Evolutionary conservation across 106 monocot species (phyloP).

Genomic region (Narthecium ossifragum): DNA sequence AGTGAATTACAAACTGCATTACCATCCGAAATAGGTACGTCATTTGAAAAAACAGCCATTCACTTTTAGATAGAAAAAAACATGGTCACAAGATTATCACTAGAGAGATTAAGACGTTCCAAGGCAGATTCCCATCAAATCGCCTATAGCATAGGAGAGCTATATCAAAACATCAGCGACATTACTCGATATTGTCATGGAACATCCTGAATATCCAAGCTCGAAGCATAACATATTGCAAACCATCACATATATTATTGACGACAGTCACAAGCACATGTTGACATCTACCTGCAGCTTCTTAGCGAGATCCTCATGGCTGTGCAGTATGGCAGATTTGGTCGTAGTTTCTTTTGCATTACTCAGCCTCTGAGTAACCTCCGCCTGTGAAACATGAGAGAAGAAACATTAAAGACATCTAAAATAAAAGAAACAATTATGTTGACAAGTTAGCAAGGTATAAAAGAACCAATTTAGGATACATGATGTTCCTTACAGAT

Average conservation of each 20-base stretch:
- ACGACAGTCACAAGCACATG: background rate
- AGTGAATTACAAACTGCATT: background rate
- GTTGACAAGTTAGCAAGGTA: background rate
- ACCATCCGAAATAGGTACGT: background rate
- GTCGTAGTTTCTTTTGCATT: constrained; percentile 59
- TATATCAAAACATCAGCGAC: background rate
- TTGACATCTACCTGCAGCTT: constrained; percentile 53
- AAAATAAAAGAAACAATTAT: background rate
- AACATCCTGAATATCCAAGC: background rate
- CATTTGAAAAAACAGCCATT: background rate
- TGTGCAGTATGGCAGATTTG: constrained; percentile 29
- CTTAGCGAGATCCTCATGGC: constrained; percentile 79
- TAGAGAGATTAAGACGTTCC: too few relatives aligned
- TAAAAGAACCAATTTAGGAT: too few relatives aligned
- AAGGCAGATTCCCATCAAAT: background rate
- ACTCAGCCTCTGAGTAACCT: constrained; percentile 66
- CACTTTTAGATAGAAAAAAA: too few relatives aligned
- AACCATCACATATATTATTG: background rate
- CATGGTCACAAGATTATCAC: too few relatives aligned
- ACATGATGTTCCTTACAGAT: too few relatives aligned
- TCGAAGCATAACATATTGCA: background rate
- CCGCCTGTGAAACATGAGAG: constrained; percentile 28
- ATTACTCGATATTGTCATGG: background rate
- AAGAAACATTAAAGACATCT: background rate
- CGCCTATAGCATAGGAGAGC: background rate